These are phyloP conservation scores for Scheffersomyces stipitis DNA, from an alignment of 805 yeast species.

Conservation along the genomic window DNA sequence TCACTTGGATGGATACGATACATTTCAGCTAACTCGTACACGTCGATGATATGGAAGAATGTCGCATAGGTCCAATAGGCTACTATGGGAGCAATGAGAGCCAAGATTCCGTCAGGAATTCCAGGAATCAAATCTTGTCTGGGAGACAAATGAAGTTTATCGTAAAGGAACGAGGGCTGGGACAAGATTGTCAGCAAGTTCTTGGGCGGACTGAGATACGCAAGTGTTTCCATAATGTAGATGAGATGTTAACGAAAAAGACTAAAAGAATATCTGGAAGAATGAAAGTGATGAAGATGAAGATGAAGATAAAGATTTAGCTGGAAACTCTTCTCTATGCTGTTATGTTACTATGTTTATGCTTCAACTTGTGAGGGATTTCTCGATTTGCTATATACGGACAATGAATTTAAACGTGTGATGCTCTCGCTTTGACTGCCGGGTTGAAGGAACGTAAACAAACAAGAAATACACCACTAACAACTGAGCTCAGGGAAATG, in stretches of 20 bases:
- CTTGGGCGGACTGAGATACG: constrained; percentile 12
- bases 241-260: neutral
- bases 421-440: no score
- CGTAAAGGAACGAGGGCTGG: constrained; percentile 12
- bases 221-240: neutral
- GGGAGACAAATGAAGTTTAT: constrained; percentile 12
- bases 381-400: no score
- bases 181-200: constrained; percentile 17
- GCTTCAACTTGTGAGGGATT: no score
- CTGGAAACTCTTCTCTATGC: no score
- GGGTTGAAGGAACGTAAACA: no score
- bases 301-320: no score
- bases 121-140: constrained; percentile 53
- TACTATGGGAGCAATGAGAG: constrained; percentile 71
- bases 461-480: no score
- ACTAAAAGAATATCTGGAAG: no score
- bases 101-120: constrained; percentile 69
- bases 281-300: no score
- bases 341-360: no score
- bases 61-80: constrained; percentile 82
- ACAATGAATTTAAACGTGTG: no score
- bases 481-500: no score
- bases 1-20: constrained; percentile 92
- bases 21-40: constrained; percentile 69
- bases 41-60: constrained; percentile 75